Conservation (phyloP, 768 basidiomycete species). For the Mycena rebaudengoi region DNA sequence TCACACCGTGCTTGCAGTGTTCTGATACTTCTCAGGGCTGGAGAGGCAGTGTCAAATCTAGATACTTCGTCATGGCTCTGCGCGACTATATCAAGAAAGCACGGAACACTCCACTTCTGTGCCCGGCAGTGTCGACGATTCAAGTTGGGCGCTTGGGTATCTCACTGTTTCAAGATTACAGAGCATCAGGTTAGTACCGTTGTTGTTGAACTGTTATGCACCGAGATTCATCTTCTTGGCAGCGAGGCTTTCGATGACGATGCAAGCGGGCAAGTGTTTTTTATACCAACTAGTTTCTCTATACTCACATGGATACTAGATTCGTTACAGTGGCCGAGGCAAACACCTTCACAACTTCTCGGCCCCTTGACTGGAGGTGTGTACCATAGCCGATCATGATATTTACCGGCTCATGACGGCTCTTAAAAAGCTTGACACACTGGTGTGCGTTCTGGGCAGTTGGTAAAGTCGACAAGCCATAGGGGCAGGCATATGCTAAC, state of each 20-base stretch:
- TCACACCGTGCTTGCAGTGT: background rate
- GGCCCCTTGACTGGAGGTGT: constrained; percentile 42
- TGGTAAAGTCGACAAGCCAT: too few relatives aligned
- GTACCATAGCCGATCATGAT: background rate
- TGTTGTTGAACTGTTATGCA: too few relatives aligned
- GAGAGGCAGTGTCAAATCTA: constrained; percentile 45
- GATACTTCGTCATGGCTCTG: constrained; percentile 45
- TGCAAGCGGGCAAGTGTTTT: too few relatives aligned
- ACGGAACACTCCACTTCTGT: background rate
- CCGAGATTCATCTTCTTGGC: too few relatives aligned
- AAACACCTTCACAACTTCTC: constrained; percentile 38
- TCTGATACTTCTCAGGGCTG: constrained; percentile 36
- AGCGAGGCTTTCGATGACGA: constrained; percentile 49
- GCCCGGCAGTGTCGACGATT: background rate
- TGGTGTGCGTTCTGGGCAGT: constrained; percentile 46
- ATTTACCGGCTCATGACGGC: background rate
- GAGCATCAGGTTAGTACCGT: too few relatives aligned
- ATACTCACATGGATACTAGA: too few relatives aligned
- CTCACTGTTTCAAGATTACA: constrained; percentile 38
- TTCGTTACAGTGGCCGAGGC: constrained; percentile 42
- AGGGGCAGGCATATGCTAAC: too few relatives aligned
- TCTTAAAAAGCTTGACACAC: constrained; percentile 36
- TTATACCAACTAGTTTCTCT: too few relatives aligned
- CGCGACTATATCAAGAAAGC: constrained; percentile 43
- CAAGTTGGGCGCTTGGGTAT: constrained; percentile 40